Evolutionary conservation across 2,329 filamentous ascomycete genomes (phyloP).

Genomic region (Rosellinia necatrix): DNA sequence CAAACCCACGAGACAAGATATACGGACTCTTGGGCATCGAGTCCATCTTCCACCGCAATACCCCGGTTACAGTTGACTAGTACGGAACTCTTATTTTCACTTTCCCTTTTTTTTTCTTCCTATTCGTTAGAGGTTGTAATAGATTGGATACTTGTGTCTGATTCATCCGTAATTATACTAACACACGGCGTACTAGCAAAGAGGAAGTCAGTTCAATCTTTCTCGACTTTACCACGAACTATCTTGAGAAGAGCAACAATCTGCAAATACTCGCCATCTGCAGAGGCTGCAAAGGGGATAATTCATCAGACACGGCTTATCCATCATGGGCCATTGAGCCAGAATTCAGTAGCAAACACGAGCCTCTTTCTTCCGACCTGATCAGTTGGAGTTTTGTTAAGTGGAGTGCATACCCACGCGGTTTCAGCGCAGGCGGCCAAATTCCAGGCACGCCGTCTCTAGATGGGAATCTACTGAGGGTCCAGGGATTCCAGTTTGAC

Average conservation of each 20-base stretch:
- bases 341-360: constrained; percentile 9
- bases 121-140: neutral
- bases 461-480: constrained; percentile 8
- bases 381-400: constrained; percentile 13
- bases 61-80: constrained; percentile 22
- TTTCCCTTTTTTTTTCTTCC: neutral
- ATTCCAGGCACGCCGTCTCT: neutral
- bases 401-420: constrained; percentile 5
- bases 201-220: constrained; percentile 10
- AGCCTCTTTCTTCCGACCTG: constrained; percentile 9
- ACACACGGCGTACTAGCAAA: neutral
- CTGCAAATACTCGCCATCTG: constrained; percentile 17
- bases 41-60: neutral
- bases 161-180: neutral
- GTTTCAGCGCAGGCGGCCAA: constrained; percentile 8
- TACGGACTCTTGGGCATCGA: constrained; percentile 23
- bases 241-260: constrained; percentile 14
- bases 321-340: constrained; percentile 23
- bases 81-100: neutral
- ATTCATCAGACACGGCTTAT: neutral
- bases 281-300: constrained; percentile 11
- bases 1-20: constrained; percentile 24
- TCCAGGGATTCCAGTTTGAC: constrained; percentile 18
- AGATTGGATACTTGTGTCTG: too few relatives aligned
- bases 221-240: constrained; percentile 9